Evolutionary conservation across 805 yeast genomes (phyloP), one percentile per base, ranked within the genome.

Genomic region (Saturnispora serradocipensis): DNA sequence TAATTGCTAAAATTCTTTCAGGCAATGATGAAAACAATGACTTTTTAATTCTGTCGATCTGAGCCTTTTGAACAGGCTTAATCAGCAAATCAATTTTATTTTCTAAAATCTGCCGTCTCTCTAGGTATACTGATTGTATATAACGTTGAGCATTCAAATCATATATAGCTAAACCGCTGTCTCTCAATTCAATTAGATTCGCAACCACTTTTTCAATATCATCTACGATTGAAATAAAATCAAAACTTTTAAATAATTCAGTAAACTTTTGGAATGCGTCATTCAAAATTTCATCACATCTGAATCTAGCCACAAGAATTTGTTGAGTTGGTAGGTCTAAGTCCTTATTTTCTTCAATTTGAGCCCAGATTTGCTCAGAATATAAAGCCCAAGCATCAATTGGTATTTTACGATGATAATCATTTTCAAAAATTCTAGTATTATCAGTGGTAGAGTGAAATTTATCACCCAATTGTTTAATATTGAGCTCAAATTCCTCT

Each of bases 311-410:
- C 24, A 93, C 98, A 54, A 93, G 73, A 32, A 88, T 86, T 66
- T 93, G 99, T 64, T 93, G 99, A 2, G 98, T 90, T 27, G 99
- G 99, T 57, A 93, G 74, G 68, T 93, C 99, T 56, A 93, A 77
- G 65, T 93, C 99, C 67, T 88, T 90, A 69, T 93, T 93, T 55
- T 77, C 75, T 65, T 88, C 96, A 60, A 93, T 93, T 67, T 88
- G 96, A 48, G 86, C 83, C 99, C 99, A 93, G 58, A 96, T 83
- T 62, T 83, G 86, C 50, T 81, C 84, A 1, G 97, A 89, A 61
- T 93, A 93, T 65, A 89, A 68, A 4, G 91, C 77, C 98, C 99
- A 93, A 24, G 97, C 98, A 68, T 93, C 99, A 49, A 91, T 74
- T 10, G 99, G 99, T 51, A 93, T 81, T 46, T 77, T 74, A 58